phyloP scores from a whole-genome alignment of 306 rosid species.

The Corylus avellana region DNA sequence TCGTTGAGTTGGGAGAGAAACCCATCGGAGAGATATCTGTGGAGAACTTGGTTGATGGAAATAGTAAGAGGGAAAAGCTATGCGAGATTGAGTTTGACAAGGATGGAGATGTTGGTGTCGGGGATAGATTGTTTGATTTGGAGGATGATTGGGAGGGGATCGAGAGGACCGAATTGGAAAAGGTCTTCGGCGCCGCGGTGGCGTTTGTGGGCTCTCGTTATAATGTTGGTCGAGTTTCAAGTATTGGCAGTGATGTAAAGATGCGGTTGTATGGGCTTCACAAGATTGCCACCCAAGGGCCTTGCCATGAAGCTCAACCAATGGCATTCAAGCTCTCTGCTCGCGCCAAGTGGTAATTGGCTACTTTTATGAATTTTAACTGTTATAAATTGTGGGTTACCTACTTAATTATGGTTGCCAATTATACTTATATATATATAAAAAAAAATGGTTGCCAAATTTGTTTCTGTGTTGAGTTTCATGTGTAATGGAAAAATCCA shows the following conservation, averaged over 20 bases:
- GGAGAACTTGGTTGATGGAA: constrained; percentile 25
- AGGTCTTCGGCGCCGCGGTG: constrained; percentile 57
- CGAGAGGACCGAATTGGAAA: constrained; percentile 75
- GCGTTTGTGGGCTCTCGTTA: constrained; percentile 42
- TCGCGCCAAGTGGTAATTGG: constrained; percentile 68
- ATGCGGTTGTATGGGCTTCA: constrained; percentile 60
- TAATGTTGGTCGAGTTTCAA: constrained; percentile 29
- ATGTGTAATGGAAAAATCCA: no score
- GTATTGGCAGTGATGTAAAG: constrained; percentile 49
- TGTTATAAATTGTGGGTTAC: not conserved
- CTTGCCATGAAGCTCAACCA: constrained; percentile 67
- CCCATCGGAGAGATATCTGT: constrained; percentile 12
- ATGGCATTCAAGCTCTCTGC: constrained; percentile 64
- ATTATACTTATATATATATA: no score
- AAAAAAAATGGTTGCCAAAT: not conserved
- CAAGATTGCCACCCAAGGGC: constrained; percentile 70
- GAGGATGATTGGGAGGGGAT: constrained; percentile 87
- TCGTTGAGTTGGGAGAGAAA: constrained; percentile 34
- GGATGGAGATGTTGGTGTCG: constrained; percentile 9
- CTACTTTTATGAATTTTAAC: not conserved
- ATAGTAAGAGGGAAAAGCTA: constrained; percentile 13
- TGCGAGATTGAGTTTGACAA: constrained; percentile 27
- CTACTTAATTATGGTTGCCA: not conserved
- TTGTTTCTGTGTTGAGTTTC: not conserved
- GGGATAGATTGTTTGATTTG: constrained; percentile 26